These are phyloP conservation scores for Suaeda aralocaspica DNA, from an alignment of 148 eudicot species.

Conservation along the genomic window DNA sequence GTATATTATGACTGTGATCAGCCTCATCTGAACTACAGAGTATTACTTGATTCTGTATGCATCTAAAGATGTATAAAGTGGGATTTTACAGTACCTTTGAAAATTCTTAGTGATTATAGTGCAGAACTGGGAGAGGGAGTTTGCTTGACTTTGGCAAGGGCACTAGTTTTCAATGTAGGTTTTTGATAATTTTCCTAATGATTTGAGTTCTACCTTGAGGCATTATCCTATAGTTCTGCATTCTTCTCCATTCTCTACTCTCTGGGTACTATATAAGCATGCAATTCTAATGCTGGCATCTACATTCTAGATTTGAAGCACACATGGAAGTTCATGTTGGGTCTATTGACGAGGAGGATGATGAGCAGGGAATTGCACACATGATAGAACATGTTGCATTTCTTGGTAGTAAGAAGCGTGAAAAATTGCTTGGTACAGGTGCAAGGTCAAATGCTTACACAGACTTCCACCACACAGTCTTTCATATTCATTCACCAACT, in stretches of 20 bases:
- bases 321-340: constrained; percentile 99
- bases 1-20: not conserved
- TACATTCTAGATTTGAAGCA: constrained; percentile 80
- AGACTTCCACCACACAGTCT: constrained; percentile 98
- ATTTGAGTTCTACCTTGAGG: not conserved
- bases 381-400: constrained; percentile 99
- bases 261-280: not conserved
- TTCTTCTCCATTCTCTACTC: not conserved
- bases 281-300: not conserved
- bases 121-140: not conserved
- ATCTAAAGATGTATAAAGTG: not conserved
- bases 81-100: not conserved
- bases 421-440: constrained; percentile 91
- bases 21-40: not conserved
- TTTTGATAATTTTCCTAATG: not conserved
- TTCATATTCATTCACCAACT: constrained; percentile 96
- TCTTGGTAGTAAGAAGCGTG: constrained; percentile 99
- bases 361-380: constrained; percentile 99
- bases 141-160: not conserved
- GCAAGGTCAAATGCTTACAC: constrained; percentile 99
- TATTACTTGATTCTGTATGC: not conserved
- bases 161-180: not conserved
- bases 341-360: constrained; percentile 97
- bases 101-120: not conserved
- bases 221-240: not conserved